Base-by-base conservation (phyloP, 768 basidiomycete genomes). In the Hypholoma fasciculare region DNA sequence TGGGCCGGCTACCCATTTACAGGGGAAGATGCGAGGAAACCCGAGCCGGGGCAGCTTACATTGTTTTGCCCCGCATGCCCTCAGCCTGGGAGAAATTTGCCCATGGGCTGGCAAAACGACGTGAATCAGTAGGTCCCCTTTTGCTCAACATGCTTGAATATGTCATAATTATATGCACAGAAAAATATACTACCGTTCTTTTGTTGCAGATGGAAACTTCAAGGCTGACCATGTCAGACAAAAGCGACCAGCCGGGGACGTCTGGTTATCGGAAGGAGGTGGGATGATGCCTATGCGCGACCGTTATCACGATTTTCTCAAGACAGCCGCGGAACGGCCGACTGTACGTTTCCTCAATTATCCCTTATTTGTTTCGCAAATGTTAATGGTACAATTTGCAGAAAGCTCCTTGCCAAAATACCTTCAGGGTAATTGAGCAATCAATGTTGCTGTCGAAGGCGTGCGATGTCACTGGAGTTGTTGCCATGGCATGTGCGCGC, bases 51-150 rank as follows among this genome's bases (percentile, higher is more conserved):
- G 1, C 52, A 62, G 16, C 54, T 65, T 4, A 62, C 59, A 0
- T 26, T 70, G 1, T 63, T 68, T 11, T 71, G 72, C 17, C 61
- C 67, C 0, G 59, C 66, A 3, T 74, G 71, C 51, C 71, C 67
- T 3, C 69, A 70, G 14, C 67, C 65, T 0, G 66, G 63, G 0
- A 57, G 69, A 5, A 72, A 72, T 44, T 36, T 71, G 2, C 61
- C 63, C 3, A 12, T 36, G 1, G 37, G 61, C 26, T 64, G 63
- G 60, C 23, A 61, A 7, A 49, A 56, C 1, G 34, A 42, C 37
- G 42, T 36, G 19, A 58, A 58, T 4, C 39, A n/a, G 65, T 67
- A 46, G 27, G 58, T 44, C 1, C 38, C 4, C n/a, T n/a, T n/a
- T n/a, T n/a, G n/a, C n/a, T n/a, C n/a, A n/a, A n/a, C n/a, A n/a